A percentile compares a stretch with the other conserved stretches of the same genome.
These are phyloP conservation scores for Saccharomycopsis selenospora DNA, from an alignment of 805 yeast genomes.

Conservation along the genomic window DNA sequence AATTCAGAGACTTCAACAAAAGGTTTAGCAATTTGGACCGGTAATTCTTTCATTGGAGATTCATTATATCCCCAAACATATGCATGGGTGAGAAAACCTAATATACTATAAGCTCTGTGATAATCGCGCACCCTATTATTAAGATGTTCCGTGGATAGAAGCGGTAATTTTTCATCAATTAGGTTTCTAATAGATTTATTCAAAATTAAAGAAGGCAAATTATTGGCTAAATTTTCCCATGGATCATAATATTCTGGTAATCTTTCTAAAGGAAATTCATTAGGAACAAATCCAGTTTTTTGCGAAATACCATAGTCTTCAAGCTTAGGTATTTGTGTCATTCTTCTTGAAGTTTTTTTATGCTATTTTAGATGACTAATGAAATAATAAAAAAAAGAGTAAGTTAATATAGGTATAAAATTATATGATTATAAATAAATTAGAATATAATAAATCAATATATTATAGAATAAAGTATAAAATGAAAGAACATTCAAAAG, in stretches of 20 bases:
- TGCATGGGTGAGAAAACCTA: constrained; percentile 79
- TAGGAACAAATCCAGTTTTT: constrained; percentile 74
- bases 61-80: constrained; percentile 77
- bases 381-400: no score
- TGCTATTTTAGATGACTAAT: constrained; percentile 1
- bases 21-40: constrained; percentile 64
- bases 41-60: constrained; percentile 53
- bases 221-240: constrained; percentile 68
- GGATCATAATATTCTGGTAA: constrained; percentile 60
- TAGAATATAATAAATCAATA: no score
- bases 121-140: constrained; percentile 38
- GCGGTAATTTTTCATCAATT: constrained; percentile 56
- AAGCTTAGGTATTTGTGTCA: constrained; percentile 38
- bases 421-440: no score
- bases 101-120: constrained; percentile 73
- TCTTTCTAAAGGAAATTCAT: constrained; percentile 48
- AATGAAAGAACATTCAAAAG: no score
- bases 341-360: no score
- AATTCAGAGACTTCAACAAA: constrained; percentile 48
- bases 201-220: constrained; percentile 67
- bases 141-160: constrained; percentile 43
- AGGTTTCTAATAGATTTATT: constrained; percentile 51
- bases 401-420: no score
- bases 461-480: no score
- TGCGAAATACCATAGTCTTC: constrained; percentile 66